Base-by-base conservation (phyloP, 148 eudicot genomes). In the Cornus kousa region DNA sequence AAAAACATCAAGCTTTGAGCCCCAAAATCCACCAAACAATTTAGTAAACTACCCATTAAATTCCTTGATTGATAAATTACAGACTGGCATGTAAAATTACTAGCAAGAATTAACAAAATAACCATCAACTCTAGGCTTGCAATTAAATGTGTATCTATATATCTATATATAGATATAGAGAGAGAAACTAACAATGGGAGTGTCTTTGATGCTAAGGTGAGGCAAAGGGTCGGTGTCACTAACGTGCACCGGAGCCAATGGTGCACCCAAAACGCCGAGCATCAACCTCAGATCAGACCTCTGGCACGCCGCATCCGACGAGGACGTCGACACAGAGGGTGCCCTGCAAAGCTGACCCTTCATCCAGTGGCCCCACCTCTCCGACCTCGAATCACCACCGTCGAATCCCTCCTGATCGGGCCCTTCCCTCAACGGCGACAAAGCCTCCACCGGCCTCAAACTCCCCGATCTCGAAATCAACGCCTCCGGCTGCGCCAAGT, bases 181-280 rank as follows among this genome's bases (percentile, higher is more conserved):
- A 70, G 31, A 65, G 77, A 7, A 3, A 83, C 94, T 87, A 50
- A 93, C 97, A 89, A 93, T 90, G 83, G 97, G 97, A 67, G 94
- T 93, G 67, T 93, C 94, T 70, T 93, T 93, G 86, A 93, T 89
- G 76, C 91, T 88, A 20, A 93, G 94, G 79, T 93, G 94, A 79
- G 97, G 94, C 78, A 90, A 50, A 20, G 93, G 93, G 40, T 93
- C 94, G 59, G 4, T 78, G 62, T 84, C 85, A 80, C 83, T 87
- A 74, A 93, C 94, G 71, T 91, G 93, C 48, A 93, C 93, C 23
- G 97, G 97, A 11, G 93, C 94, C 9, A 92, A 90, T 70, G 97
- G 97, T 28, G 94, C 97, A 80, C 94, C 97, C 86, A 91, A 78
- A 8, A 93, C 94, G 28, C 94, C 94, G 40, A 93, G 88, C 84